Base-by-base conservation (phyloP, 2,329 filamentous ascomycete genomes). In the Zasmidium cellare region DNA sequence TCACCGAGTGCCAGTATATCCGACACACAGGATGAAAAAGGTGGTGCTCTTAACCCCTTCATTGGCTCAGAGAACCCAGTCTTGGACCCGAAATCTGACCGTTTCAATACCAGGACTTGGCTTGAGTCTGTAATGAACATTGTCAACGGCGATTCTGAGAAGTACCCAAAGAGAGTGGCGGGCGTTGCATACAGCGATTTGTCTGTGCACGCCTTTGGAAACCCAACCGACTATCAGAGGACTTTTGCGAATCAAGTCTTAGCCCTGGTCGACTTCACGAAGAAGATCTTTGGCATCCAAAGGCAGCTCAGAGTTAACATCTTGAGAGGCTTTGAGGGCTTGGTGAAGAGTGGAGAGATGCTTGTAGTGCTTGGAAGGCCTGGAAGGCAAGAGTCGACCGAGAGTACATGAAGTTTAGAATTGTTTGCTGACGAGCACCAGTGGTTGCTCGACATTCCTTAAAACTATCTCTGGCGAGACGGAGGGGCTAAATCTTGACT, bases 401-500 rank as follows among this genome's bases (percentile, higher is more conserved):
- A 18, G 7, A 14, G 7, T 14, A n/a, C 35, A 9, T 41, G 35
- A 41, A 41, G 35, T 14, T 16, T 9, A 41, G 28, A 41, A 6
- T 11, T 28, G 25, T 11, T 28, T 41, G 35, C 35, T 41, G 35
- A 41, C 35, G 35, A 14, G 35, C 35, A 41, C 35, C 2, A 82
- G 86, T 22, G 90, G 90, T 11, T 92, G 89, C 72, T 87, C 84
- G 3, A 92, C 89, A 0, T 91, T 92, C 64, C 79, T 93, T 49
- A 92, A 91, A 70, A 83, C 86, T 1, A 84, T 92, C 63, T 83
- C 86, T 45, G 92, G 92, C 70, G 83, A 90, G 60, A 81, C 86
- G 19, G 82, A 80, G 24, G 79, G 81, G 1, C 92, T 84, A 69
- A 86, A 86, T 1, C 80, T 76, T 1, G 87, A 92, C 3, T 79